phyloP scores from a whole-genome alignment of 2,329 filamentous ascomycete genomes.

The Hyphodiscus sp. region DNA sequence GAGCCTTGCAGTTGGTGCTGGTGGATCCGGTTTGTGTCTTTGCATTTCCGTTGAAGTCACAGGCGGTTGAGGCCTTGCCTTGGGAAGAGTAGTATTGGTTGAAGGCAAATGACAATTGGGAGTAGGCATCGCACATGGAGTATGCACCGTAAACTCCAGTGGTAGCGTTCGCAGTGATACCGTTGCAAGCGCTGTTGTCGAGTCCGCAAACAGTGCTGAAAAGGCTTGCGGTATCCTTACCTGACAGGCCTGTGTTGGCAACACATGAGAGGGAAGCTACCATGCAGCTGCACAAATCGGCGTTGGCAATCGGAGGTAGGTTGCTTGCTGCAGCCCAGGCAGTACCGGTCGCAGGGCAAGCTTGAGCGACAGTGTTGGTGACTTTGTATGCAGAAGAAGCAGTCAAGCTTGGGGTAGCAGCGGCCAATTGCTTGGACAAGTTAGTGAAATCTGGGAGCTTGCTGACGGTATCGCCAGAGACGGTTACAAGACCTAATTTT shows the following conservation, averaged over 20 bases:
- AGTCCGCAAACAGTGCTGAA: constrained; percentile 70
- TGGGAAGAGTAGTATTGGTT: constrained; percentile 64
- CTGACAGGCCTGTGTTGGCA: constrained; percentile 50
- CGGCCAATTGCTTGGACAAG: constrained; percentile 63
- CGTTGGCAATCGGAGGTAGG: constrained; percentile 79
- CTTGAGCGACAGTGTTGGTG: constrained; percentile 58
- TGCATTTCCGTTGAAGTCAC: constrained; percentile 65
- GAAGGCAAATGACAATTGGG: constrained; percentile 69
- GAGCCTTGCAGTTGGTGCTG: constrained; percentile 47
- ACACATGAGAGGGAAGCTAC: constrained; percentile 64
- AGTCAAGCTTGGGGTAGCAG: constrained; percentile 59
- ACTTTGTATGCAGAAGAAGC: constrained; percentile 63
- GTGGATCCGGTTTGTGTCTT: constrained; percentile 41
- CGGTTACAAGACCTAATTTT: constrained; percentile 56
- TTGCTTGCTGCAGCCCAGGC: constrained; percentile 64
- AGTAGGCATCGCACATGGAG: constrained; percentile 64
- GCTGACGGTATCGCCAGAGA: constrained; percentile 52
- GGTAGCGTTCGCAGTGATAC: constrained; percentile 61
- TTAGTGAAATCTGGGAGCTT: constrained; percentile 70
- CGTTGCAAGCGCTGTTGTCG: constrained; percentile 51
- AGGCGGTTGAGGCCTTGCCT: constrained; percentile 50
- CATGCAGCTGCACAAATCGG: constrained; percentile 81
- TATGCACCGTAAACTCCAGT: constrained; percentile 69
- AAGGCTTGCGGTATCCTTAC: constrained; percentile 55
- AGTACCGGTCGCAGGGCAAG: constrained; percentile 61